phyloP scores from a whole-genome alignment of 257 asterid genomes.

The Penstemon barbatus region DNA sequence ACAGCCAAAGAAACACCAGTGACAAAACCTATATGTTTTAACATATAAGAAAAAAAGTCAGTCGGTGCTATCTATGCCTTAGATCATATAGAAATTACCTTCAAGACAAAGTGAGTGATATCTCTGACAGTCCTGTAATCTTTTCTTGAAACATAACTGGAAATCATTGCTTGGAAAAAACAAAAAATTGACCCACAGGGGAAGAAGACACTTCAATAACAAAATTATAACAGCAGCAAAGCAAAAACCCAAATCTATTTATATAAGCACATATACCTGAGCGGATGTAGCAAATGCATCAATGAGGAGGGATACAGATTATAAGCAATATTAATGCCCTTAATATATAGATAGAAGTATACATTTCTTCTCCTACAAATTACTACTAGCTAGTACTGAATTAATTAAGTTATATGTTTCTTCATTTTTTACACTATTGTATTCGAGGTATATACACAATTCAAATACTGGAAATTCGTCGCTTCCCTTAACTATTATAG shows the following conservation, averaged over 20 bases:
- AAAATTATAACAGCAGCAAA: conserved; percentile 10
- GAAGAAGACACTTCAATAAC: conserved; percentile 2
- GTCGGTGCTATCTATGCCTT: background rate
- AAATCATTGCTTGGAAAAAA: conserved; percentile 67
- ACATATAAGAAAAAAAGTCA: conserved; percentile 13
- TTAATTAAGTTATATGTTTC: too few species aligned
- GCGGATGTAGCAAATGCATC: conserved; percentile 91
- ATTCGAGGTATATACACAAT: too few species aligned
- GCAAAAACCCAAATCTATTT: background rate
- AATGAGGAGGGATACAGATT: conserved; percentile 89
- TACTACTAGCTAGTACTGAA: too few species aligned
- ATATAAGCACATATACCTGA: conserved; percentile 62
- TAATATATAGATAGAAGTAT: too few species aligned
- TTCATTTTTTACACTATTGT: too few species aligned
- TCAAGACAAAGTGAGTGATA: conserved; percentile 58
- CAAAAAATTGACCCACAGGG: conserved; percentile 14
- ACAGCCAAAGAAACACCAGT: conserved; percentile 68
- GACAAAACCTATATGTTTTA: conserved; percentile 62
- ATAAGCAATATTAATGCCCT: too few species aligned
- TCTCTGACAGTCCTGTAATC: conserved; percentile 69
- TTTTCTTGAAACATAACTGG: conserved; percentile 69
- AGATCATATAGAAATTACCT: conserved; percentile 45
- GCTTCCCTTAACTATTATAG: too few species aligned
- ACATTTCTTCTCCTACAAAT: too few species aligned
- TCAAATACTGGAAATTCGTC: too few species aligned